Conservation (phyloP, 1,139 yeast species). For the Candida sojae region DNA sequence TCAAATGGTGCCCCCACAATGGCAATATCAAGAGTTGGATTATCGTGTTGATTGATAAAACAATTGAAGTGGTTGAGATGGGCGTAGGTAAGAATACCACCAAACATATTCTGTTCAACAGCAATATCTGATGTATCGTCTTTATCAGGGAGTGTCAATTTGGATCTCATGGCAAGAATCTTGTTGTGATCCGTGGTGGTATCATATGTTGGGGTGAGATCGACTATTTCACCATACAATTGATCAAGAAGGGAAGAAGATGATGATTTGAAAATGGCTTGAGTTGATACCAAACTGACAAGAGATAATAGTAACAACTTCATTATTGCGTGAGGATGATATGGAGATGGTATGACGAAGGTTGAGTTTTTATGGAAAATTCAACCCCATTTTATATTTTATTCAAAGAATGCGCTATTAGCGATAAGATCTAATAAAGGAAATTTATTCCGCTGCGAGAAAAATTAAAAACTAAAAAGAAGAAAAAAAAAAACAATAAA, state of each 20-base stretch:
- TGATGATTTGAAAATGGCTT: neutral
- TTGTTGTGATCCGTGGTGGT: neutral
- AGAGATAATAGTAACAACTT: neutral
- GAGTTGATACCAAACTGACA: neutral
- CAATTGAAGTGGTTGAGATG: slow-evolving; percentile 64
- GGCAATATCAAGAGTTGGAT: slow-evolving; percentile 59
- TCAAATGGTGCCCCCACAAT: slow-evolving; percentile 78
- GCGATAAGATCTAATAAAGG: neutral
- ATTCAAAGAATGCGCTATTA: neutral
- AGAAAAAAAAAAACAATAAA: neutral
- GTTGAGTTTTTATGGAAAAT: neutral
- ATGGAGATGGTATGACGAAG: too few species aligned
- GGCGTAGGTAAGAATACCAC: slow-evolving; percentile 65
- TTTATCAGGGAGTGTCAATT: slow-evolving; percentile 32
- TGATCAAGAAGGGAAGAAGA: slow-evolving; percentile 11
- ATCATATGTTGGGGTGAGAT: neutral
- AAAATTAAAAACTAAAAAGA: neutral
- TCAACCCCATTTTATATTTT: neutral
- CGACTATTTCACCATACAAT: slow-evolving; percentile 15
- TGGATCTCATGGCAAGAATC: slow-evolving; percentile 16
- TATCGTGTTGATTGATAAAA: slow-evolving; percentile 50
- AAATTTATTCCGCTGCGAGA: neutral
- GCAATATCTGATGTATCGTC: slow-evolving; percentile 39
- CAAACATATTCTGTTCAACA: slow-evolving; percentile 26
- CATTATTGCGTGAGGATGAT: neutral